These are phyloP conservation scores for Leccinum disarticulatum DNA, from an alignment of 768 basidiomycete genomes.

Conservation along the genomic window DNA sequence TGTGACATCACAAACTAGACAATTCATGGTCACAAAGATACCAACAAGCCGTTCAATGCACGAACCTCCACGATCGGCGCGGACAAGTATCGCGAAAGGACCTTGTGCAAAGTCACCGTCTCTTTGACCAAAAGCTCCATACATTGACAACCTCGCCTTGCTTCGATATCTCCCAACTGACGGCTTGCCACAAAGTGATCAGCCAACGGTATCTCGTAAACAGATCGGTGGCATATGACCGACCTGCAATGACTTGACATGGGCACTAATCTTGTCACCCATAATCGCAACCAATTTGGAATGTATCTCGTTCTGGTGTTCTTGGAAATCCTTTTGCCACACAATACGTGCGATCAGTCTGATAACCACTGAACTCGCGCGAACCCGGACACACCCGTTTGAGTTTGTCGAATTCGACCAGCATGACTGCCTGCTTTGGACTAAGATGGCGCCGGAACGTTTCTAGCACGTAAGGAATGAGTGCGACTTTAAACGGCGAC, in stretches of 20 bases:
- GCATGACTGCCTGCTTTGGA: conserved; percentile 93
- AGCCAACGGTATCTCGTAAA: conserved; percentile 4
- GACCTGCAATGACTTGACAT: conserved; percentile 82
- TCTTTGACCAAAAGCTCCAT: conserved; percentile 94
- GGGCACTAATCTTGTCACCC: conserved; percentile 88
- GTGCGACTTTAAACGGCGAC: conserved; percentile 58
- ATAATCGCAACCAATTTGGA: conserved; percentile 97
- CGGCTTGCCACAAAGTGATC: conserved; percentile 43
- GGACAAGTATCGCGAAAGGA: conserved; percentile 87
- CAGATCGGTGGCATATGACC: conserved; percentile 19
- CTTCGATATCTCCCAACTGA: conserved; percentile 75
- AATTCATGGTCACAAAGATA: conserved; percentile 12
- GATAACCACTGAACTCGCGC: conserved; percentile 1
- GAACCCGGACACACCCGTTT: conserved; percentile 70
- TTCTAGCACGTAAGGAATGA: conserved; percentile 93
- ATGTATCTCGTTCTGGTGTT: conserved; percentile 99
- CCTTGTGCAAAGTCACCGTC: conserved; percentile 93
- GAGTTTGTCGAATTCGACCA: conserved; percentile 97
- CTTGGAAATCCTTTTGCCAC: conserved; percentile 82
- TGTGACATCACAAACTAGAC: conserved; percentile 88
- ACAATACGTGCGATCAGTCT: conserved; percentile 4
- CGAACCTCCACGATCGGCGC: conserved; percentile 77
- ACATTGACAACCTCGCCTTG: conserved; percentile 64
- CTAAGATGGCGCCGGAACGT: conserved; percentile 91
- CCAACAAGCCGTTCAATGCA: conserved; percentile 8